A percentile compares a stretch with the other conserved stretches of the same genome.
Evolutionary conservation across 2,329 filamentous ascomycete species (phyloP).

Genomic region (Calonectria crousiana): DNA sequence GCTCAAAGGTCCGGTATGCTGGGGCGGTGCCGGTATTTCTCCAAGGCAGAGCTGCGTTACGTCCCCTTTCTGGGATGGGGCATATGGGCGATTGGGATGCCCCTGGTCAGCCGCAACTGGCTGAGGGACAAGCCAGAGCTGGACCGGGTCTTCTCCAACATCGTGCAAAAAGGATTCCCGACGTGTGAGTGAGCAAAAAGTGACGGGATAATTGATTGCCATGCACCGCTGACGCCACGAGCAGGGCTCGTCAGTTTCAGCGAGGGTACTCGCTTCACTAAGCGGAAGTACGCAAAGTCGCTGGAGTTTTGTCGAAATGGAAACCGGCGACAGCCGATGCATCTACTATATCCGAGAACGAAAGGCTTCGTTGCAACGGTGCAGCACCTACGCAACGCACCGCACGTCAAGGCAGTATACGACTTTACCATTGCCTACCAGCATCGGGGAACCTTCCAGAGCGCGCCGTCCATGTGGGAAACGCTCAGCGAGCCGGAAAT

Average conservation of each 20-base stretch:
- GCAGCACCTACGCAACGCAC: slow-evolving; percentile 63
- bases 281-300: slow-evolving; percentile 63
- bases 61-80: slow-evolving; percentile 74
- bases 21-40: slow-evolving; percentile 71
- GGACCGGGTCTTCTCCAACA: slow-evolving; percentile 67
- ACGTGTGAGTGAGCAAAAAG: slow-evolving; percentile 64
- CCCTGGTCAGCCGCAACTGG: slow-evolving; percentile 72
- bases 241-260: slow-evolving; percentile 74
- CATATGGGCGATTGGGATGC: slow-evolving; percentile 75
- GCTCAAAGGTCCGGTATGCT: slow-evolving; percentile 69
- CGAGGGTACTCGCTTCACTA: slow-evolving; percentile 72
- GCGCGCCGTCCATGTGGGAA: slow-evolving; percentile 66
- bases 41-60: slow-evolving; percentile 69
- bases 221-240: slow-evolving; percentile 23
- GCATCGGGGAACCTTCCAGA: slow-evolving; percentile 55
- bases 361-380: slow-evolving; percentile 73
- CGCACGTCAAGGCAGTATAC: slow-evolving; percentile 67
- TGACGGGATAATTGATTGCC: slow-evolving; percentile 1
- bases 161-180: slow-evolving; percentile 64
- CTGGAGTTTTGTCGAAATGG: slow-evolving; percentile 65
- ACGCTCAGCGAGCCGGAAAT: slow-evolving; percentile 57
- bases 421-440: slow-evolving; percentile 68
- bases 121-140: slow-evolving; percentile 67
- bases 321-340: slow-evolving; percentile 63
- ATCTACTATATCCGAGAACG: slow-evolving; percentile 70